A percentile compares a stretch with the other conserved stretches of the same genome.
Conservation (phyloP, 768 basidiomycete species). For the Mycena capillaripes region DNA sequence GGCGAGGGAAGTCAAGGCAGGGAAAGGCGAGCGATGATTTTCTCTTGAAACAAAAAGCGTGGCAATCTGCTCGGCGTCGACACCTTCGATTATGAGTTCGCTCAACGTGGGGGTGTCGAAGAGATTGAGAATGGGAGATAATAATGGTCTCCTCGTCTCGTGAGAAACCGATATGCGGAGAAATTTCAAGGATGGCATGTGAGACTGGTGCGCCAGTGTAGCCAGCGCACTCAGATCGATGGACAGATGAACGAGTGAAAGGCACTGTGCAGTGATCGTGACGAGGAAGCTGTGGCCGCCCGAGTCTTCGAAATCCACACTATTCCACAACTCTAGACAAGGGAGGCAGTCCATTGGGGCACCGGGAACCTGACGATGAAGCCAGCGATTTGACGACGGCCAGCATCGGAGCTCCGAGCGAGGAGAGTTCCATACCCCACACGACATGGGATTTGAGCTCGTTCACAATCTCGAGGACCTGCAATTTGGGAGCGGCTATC, state of each 20-base stretch:
- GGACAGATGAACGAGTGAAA: neutral
- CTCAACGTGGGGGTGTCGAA: slow-evolving; percentile 1
- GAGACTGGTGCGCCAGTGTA: neutral
- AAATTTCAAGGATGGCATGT: neutral
- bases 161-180: neutral
- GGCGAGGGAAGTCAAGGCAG: neutral
- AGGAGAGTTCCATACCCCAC: neutral
- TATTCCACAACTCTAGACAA: neutral
- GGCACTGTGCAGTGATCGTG: neutral
- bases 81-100: neutral
- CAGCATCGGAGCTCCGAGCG: neutral
- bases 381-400: neutral
- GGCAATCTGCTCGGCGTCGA: neutral
- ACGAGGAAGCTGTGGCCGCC: no score
- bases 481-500: neutral
- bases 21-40: neutral
- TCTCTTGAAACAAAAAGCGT: neutral
- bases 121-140: neutral
- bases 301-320: neutral
- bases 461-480: neutral
- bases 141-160: no score
- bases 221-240: neutral
- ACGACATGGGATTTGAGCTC: neutral
- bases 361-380: neutral
- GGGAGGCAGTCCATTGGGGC: neutral